Conservation (phyloP, 805 yeast genomes). For the Ogataea nakhonphanomensis region DNA sequence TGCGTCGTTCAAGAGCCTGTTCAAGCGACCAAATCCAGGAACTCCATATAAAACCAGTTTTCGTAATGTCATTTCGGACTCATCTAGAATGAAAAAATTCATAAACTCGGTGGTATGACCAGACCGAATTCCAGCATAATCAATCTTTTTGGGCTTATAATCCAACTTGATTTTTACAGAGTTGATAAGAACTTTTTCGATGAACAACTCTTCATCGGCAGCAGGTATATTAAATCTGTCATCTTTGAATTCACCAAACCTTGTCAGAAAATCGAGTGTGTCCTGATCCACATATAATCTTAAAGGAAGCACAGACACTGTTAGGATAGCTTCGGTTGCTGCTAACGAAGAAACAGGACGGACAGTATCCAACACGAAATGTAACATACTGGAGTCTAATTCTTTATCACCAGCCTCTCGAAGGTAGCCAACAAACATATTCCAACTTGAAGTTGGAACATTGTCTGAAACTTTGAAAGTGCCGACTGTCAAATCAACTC, state of each 20-base stretch:
- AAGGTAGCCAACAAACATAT: slow-evolving; percentile 70
- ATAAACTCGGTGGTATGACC: slow-evolving; percentile 85
- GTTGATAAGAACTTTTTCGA: slow-evolving; percentile 64
- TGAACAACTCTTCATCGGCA: slow-evolving; percentile 46
- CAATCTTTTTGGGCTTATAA: slow-evolving; percentile 87
- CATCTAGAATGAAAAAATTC: slow-evolving; percentile 87
- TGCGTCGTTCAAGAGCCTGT: slow-evolving; percentile 51
- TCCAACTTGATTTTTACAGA: slow-evolving; percentile 67
- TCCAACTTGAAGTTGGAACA: slow-evolving; percentile 87
- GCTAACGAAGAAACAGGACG: slow-evolving; percentile 62
- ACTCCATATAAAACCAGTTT: slow-evolving; percentile 69
- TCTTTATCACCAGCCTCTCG: slow-evolving; percentile 70
- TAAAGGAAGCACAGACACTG: slow-evolving; percentile 62
- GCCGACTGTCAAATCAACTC: slow-evolving; percentile 45
- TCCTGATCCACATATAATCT: slow-evolving; percentile 90
- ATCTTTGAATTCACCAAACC: slow-evolving; percentile 82
- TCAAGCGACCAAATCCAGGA: slow-evolving; percentile 65
- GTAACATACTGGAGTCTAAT: slow-evolving; percentile 60
- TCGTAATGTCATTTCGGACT: slow-evolving; percentile 66
- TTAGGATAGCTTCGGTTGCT: slow-evolving; percentile 63
- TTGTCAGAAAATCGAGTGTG: slow-evolving; percentile 74
- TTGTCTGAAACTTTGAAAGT: slow-evolving; percentile 68
- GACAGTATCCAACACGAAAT: slow-evolving; percentile 50
- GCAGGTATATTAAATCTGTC: slow-evolving; percentile 53
- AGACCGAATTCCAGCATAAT: slow-evolving; percentile 77